Base-by-base conservation (phyloP, 306 rosid species). In the Mimosa bimucronata region DNA sequence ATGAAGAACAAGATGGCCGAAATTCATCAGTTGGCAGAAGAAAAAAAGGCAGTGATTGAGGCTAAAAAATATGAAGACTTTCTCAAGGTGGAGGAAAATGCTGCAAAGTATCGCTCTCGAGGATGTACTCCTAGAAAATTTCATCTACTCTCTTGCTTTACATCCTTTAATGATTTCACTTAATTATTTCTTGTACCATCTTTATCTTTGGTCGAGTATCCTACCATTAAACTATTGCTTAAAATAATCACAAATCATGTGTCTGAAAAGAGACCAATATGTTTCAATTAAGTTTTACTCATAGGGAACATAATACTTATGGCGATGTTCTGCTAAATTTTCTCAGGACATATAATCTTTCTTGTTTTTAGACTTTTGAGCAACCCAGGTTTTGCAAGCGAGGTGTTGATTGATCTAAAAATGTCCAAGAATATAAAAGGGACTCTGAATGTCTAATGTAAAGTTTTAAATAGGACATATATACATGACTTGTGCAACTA, bases 1-100 rank as follows among this genome's bases (percentile, higher is more conserved):
- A 73, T 84, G 94, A 91, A 87, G 67, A 94, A 94, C 81, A 90
- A 90, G 78, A 68, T 91, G 21, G 98, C 92, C 13, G 77, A 85
- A 67, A 89, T 91, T 73, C 95, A 90, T 83, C 83, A 79, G 71
- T 28, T 31, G 4, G 95, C 98, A 75, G 92, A 92, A 74, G 98
- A 90, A 75, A 88, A 79, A 87, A 95, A 80, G 83, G 97, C 98
- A 46, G 0, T 11, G 6, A 82, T 87, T 72, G 97, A 88, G 86
- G 98, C 97, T 0, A 73, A 87, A 44, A 84, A 80, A 11, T 89
- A 87, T 5, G 94, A 87, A 81, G 91, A 88, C 31, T 62, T 85
- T 60, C 89, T 90, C 61, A 87, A 90, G 74, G 88, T 89, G 5
- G 97, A 92, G 81, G 95, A 94, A 72, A 70, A 70, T 5, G 92